Conservation (phyloP, 345 rosid genomes). For the Sonneratia caseolaris region DNA sequence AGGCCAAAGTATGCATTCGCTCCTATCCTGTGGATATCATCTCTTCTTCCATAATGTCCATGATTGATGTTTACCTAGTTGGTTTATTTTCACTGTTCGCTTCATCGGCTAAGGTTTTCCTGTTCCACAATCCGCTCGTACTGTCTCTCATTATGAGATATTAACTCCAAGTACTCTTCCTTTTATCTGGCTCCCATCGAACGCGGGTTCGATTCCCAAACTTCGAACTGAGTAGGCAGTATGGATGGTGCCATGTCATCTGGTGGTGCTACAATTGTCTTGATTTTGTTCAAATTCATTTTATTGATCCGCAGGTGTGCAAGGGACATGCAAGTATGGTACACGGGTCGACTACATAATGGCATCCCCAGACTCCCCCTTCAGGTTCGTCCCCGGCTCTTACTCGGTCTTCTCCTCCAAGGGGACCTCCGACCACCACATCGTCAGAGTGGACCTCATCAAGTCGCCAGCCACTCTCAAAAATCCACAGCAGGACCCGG, state of each 20-base stretch:
- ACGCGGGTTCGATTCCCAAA: too few species aligned
- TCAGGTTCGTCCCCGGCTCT: conserved; percentile 73
- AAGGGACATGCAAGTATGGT: conserved; percentile 96
- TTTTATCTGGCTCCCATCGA: too few species aligned
- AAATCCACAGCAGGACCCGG: neutral
- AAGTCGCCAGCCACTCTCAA: conserved; percentile 10
- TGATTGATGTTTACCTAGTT: neutral
- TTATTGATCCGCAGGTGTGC: conserved; percentile 49
- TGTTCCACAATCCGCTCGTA: too few species aligned
- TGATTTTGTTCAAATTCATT: neutral
- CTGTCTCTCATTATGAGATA: too few species aligned
- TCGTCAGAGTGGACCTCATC: conserved; percentile 67
- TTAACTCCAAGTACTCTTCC: too few species aligned
- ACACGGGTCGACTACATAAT: conserved; percentile 83
- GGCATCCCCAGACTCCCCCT: conserved; percentile 64
- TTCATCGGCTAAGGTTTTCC: too few species aligned
- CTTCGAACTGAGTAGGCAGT: neutral
- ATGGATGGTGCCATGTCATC: neutral
- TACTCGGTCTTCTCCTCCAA: conserved; percentile 84
- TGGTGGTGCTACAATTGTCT: neutral
- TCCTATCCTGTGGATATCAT: too few species aligned
- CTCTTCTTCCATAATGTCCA: neutral
- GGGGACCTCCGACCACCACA: conserved; percentile 97
- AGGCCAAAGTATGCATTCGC: conserved; percentile 61
- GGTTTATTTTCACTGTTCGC: too few species aligned